Conservation (phyloP, 2,329 filamentous ascomycete species). For the Cercospora sp. region DNA sequence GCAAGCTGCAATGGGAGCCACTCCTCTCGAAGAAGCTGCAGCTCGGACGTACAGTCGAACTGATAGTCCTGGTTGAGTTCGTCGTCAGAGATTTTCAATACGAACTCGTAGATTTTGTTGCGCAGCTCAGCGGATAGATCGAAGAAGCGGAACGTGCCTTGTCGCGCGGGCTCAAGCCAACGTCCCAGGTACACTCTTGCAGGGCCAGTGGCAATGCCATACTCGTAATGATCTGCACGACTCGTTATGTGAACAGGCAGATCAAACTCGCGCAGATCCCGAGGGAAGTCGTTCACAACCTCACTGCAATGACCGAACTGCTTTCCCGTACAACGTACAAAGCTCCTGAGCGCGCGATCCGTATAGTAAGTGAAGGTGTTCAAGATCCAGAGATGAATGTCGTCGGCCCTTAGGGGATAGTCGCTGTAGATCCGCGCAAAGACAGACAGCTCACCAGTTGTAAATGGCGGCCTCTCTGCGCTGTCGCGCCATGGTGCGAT, state of each 20-base stretch:
- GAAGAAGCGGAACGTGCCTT: background rate
- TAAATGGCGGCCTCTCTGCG: background rate
- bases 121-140: background rate
- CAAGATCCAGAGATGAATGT: background rate
- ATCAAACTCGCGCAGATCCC: background rate
- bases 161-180: background rate
- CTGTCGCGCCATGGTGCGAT: background rate
- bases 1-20: background rate
- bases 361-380: background rate
- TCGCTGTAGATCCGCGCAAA: background rate
- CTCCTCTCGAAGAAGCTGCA: no score
- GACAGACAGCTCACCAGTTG: background rate
- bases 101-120: background rate
- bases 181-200: background rate
- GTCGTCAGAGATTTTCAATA: background rate
- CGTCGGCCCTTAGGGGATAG: background rate
- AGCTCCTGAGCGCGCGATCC: background rate
- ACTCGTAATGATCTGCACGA: background rate
- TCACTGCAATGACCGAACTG: background rate
- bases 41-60: no score
- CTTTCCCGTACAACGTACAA: background rate
- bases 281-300: background rate
- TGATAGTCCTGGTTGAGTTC: no score
- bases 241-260: background rate
- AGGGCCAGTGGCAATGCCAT: background rate